Evolutionary conservation across 768 basidiomycete genomes (phyloP), one percentile per base, ranked within the genome.

Genomic region (Trametes meyenii): DNA sequence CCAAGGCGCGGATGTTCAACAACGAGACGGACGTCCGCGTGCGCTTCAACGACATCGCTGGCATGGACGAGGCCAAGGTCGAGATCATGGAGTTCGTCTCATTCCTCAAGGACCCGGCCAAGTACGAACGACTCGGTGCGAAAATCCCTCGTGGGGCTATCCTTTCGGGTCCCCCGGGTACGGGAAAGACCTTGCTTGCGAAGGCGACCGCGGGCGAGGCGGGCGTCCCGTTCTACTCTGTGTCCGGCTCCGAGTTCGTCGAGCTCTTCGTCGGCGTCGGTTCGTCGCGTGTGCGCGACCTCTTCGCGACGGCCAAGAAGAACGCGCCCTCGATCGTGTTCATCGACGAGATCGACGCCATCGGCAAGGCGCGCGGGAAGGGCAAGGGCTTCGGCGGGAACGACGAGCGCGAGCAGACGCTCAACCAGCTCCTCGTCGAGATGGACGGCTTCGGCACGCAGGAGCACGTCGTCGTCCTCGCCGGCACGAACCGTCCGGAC

Each of bases 241-340:
- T 98, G 43, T 98, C 96, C 49, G 97, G 97, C 52, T 98, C 96
- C 44, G 97, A 99, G 73, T 98, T 99, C 72, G 95, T 99, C 62
- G 97, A 99, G 78, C 98, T 98, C 96, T 99, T 98, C 72, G 97
- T 99, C 67, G 97, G 97, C 75, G 97, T 98, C 53, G 97, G 97
- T 60, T 95, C 97, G 2, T 96, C 94, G 3, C 87, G 97, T 64
- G 97, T 99, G 12, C 88, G 97, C 50, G 97, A 99, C 76, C 86
- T 99, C 44, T 99, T 99, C 74, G 91, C 95, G 36, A 95, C 91
- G 4, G 97, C 97, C 49, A 95, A 92, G 84, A 98, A 98, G 81
- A 86, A 97, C 72, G 95, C 97, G 0, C 97, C 97, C 0, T 96
- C 94, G 72, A 99, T 99, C 81, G 92, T 99, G 73, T 99, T 99